Evolutionary conservation across 1,284 basidiomycete species (phyloP), one percentile per base, ranked within the genome.

Genomic region (Rhodotorula sp.): DNA sequence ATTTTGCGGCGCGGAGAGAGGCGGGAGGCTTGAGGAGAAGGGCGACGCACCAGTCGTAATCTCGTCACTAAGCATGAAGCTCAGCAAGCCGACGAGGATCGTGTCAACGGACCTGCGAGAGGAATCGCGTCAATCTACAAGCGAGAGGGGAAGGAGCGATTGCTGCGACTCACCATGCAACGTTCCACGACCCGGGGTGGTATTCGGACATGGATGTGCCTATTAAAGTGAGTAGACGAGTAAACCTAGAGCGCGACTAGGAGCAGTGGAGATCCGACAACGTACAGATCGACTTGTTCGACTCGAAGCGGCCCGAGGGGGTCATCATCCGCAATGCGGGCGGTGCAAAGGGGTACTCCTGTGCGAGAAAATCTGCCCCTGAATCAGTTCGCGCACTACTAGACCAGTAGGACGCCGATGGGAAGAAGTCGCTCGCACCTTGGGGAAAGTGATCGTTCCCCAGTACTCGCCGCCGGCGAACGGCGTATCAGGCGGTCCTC

Each of bases 301-400:
- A 67, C 4, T 62, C 52, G 65, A 78, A 78, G 17, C 77, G 65
- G 2, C 77, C 77, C 8, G 69, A 73, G 6, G 77, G 77, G 15
- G 77, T 78, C 44, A 74, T 69, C 73, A 78, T 75, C 62, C 66
- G 74, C 52, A 78, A 71, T 5, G 69, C 76, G 0, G 77, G 77
- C 9, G 77, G 77, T 11, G 74, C 74, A 36, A 78, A 78, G 2
- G 77, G 77, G 59, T 78, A 78, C 27, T 78, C 68, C 55, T 74
- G 32, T 17, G n/a, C n/a, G n/a, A 10, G 10, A 19, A 4, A 2
- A 22, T 34, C 2, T 24, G 8, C 9, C 8, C 10, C 11, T 17
- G 29, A 44, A 9, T 48, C 46, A 44, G 34, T 9, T 15, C 22
- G 27, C 27, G 17, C 19, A 47, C 20, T 10, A 15, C 3, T 47